phyloP scores from a whole-genome alignment of 148 eudicot species.

The Camellia sinensis region DNA sequence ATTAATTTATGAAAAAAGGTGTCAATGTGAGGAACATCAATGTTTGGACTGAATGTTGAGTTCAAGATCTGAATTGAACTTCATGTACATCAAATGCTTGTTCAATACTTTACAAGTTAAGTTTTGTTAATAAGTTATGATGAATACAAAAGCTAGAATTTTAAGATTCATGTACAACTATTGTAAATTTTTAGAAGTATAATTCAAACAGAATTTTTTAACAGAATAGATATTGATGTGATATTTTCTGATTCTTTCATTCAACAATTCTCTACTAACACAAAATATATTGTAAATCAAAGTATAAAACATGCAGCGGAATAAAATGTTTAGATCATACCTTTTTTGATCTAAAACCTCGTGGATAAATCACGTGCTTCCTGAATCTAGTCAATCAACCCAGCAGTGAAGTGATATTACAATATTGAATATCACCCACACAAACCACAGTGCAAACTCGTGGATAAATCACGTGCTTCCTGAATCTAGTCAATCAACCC shows the following conservation, averaged over 20 bases:
- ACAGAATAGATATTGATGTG: background rate
- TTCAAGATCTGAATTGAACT: background rate
- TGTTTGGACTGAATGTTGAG: background rate
- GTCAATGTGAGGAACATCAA: background rate
- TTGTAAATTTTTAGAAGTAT: background rate
- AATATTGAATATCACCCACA: too few species aligned
- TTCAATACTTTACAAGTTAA: background rate
- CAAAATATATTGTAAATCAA: too few species aligned
- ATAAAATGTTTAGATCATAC: too few species aligned
- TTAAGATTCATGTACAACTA: background rate
- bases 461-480: too few species aligned
- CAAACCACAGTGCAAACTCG: too few species aligned
- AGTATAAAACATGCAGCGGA: too few species aligned
- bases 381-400: too few species aligned
- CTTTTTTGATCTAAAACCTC: too few species aligned
- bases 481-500: too few species aligned
- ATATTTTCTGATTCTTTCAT: background rate
- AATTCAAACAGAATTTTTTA: background rate
- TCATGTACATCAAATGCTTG: background rate
- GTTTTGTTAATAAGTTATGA: background rate
- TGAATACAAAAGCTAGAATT: background rate
- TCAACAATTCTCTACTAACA: background rate
- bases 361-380: too few species aligned
- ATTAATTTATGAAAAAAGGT: background rate
- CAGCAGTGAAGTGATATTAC: too few species aligned